Evolutionary conservation across 2,329 filamentous ascomycete genomes (phyloP).

Genomic region (Plectosphaerella cucumerina): DNA sequence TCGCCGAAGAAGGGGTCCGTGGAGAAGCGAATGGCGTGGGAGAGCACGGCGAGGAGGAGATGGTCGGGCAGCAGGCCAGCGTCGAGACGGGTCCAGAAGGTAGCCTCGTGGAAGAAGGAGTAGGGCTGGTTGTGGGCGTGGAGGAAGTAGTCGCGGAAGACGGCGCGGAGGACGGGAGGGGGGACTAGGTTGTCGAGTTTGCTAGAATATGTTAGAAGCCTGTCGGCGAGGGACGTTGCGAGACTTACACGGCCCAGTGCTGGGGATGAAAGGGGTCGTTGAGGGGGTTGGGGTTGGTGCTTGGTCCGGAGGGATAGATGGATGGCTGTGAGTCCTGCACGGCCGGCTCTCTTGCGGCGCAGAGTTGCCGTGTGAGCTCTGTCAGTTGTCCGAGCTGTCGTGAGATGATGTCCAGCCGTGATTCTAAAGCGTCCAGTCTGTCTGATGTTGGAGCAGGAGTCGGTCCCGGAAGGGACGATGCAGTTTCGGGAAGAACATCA

Average conservation of each 20-base stretch:
- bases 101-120: conserved; percentile 27
- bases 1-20: neutral
- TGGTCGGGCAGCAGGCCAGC: conserved; percentile 1
- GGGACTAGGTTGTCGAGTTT: conserved; percentile 1
- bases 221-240: too few relatives aligned
- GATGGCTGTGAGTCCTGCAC: neutral
- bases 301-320: too few relatives aligned
- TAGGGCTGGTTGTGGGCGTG: conserved; percentile 32
- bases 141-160: conserved; percentile 24
- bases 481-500: too few relatives aligned
- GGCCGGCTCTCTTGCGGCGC: neutral
- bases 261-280: neutral
- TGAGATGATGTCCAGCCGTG: neutral
- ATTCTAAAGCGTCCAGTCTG: neutral
- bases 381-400: neutral
- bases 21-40: conserved; percentile 1
- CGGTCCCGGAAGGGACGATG: too few relatives aligned
- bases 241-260: conserved; percentile 1
- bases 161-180: conserved; percentile 3
- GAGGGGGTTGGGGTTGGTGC: neutral
- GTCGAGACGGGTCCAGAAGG: conserved; percentile 23
- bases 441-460: neutral
- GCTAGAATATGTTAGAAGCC: neutral
- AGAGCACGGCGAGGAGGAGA: neutral
- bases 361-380: neutral